Conservation (phyloP, 805 yeast genomes). For the Candida easanensis region DNA sequence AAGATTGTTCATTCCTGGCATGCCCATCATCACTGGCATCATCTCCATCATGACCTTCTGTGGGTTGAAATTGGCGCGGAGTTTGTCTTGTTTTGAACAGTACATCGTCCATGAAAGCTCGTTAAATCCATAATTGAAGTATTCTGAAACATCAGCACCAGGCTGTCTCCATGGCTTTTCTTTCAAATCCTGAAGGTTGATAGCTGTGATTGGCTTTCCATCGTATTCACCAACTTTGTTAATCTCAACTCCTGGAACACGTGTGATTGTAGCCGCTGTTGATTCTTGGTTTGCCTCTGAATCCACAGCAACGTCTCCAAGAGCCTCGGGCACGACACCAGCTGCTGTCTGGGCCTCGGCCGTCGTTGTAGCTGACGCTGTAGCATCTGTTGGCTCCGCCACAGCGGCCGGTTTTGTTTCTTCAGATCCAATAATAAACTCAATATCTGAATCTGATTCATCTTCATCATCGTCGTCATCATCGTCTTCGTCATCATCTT, state of each 20-base stretch:
- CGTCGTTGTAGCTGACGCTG: slow-evolving; percentile 25
- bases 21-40: slow-evolving; percentile 39
- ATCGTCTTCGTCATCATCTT: slow-evolving; percentile 27
- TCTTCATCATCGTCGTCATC: slow-evolving; percentile 41
- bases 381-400: slow-evolving; percentile 14
- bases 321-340: slow-evolving; percentile 29
- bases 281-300: slow-evolving; percentile 22
- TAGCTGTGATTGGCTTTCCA: slow-evolving; percentile 79
- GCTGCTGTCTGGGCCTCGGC: slow-evolving; percentile 27
- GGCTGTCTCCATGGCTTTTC: slow-evolving; percentile 99
- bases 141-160: slow-evolving; percentile 92
- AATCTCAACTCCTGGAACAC: slow-evolving; percentile 55
- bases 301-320: slow-evolving; percentile 33
- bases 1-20: slow-evolving; percentile 31
- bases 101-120: slow-evolving; percentile 96
- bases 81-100: slow-evolving; percentile 80
- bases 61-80: slow-evolving; percentile 78
- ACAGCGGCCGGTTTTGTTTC: slow-evolving; percentile 21
- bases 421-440: slow-evolving; percentile 68
- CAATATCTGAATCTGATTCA: slow-evolving; percentile 64
- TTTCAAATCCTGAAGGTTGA: slow-evolving; percentile 75
- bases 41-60: slow-evolving; percentile 70
- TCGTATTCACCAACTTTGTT: slow-evolving; percentile 70
- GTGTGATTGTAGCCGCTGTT: slow-evolving; percentile 34
- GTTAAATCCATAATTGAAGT: slow-evolving; percentile 94